These are phyloP conservation scores for Scutellaria minor DNA, from an alignment of 257 asterid genomes.

Conservation along the genomic window DNA sequence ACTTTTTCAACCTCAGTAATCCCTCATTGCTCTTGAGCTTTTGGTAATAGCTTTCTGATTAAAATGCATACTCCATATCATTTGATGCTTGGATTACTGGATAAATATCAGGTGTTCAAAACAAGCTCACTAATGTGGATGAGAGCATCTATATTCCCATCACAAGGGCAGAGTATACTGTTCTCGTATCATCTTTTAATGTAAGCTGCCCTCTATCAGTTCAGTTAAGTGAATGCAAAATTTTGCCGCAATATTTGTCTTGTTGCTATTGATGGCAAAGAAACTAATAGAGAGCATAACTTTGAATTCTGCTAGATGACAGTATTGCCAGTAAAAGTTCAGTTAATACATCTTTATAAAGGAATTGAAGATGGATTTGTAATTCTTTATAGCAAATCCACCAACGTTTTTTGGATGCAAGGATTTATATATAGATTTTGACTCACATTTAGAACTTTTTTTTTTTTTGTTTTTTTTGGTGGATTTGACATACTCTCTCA, in stretches of 20 bases:
- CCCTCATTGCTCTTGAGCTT: constrained; percentile 36
- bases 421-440: too few relatives aligned
- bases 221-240: neutral
- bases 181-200: constrained; percentile 75
- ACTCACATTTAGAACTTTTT: too few relatives aligned
- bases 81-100: constrained; percentile 31
- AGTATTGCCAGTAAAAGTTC: neutral
- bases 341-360: neutral
- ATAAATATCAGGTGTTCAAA: constrained; percentile 80
- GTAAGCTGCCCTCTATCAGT: constrained; percentile 55
- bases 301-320: constrained; percentile 7
- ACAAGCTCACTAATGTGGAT: constrained; percentile 82
- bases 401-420: too few relatives aligned
- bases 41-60: neutral
- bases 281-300: neutral
- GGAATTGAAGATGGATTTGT: too few relatives aligned
- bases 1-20: constrained; percentile 92
- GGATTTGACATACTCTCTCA: too few relatives aligned
- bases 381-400: too few relatives aligned
- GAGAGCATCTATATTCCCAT: constrained; percentile 89
- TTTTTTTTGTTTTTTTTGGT: too few relatives aligned
- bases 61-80: constrained; percentile 4
- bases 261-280: constrained; percentile 3
- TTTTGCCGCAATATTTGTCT: constrained; percentile 10
- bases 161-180: constrained; percentile 84